Evolutionary conservation across 805 yeast species (phyloP).

Genomic region (Barnettozyma populi): DNA sequence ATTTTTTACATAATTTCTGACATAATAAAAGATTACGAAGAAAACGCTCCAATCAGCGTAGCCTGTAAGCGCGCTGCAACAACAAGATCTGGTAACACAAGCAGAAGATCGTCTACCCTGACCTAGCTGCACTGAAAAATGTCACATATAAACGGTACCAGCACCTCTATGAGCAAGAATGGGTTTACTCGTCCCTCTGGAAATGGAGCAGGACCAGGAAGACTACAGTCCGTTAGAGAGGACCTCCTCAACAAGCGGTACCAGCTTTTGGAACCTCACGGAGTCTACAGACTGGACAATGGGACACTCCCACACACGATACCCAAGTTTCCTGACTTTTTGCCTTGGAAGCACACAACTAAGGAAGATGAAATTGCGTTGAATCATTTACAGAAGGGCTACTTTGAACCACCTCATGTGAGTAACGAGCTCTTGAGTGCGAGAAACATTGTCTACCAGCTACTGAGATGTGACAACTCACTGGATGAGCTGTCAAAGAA

Average conservation of each 20-base stretch:
- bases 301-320: conserved; percentile 8
- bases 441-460: conserved; percentile 43
- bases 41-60: neutral
- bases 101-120: neutral
- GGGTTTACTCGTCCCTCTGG: neutral
- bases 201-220: neutral
- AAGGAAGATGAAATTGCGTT: conserved; percentile 51
- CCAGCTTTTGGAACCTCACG: conserved; percentile 27
- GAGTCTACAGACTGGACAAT: conserved; percentile 30
- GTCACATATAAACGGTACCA: neutral
- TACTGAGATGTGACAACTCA: conserved; percentile 25
- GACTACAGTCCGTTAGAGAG: conserved; percentile 16
- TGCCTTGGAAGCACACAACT: conserved; percentile 60
- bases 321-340: conserved; percentile 59
- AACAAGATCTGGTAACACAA: neutral
- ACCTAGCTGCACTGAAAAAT: neutral
- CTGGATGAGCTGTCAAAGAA: conserved; percentile 45
- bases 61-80: neutral
- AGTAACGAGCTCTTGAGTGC: conserved; percentile 68
- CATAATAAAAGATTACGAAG: neutral
- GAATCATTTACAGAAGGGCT: conserved; percentile 63
- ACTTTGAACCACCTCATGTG: conserved; percentile 56
- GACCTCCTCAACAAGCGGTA: conserved; percentile 28
- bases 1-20: neutral
- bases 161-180: neutral